Evolutionary conservation across 1,284 basidiomycete species (phyloP).

Genomic region (Erythrobasidium hasegawianum): DNA sequence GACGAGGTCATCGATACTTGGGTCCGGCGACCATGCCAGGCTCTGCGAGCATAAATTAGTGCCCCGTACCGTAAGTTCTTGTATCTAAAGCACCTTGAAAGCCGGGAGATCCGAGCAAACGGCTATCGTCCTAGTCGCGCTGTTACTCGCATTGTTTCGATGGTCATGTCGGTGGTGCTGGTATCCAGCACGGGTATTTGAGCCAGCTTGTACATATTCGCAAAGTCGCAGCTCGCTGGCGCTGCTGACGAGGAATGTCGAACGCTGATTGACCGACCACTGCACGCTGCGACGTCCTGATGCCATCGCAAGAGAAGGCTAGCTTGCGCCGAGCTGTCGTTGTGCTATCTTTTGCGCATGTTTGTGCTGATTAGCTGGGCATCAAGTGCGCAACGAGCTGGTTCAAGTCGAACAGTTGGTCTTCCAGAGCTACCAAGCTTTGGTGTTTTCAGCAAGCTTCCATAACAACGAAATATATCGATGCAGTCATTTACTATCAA

Average conservation of each 20-base stretch:
- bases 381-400: too few relatives aligned
- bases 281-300: constrained; percentile 1
- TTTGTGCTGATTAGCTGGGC: too few relatives aligned
- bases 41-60: constrained; percentile 24
- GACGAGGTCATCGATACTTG: constrained; percentile 34
- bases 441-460: too few relatives aligned
- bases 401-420: too few relatives aligned
- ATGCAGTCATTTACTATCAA: too few relatives aligned
- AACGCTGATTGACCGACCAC: constrained; percentile 8
- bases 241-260: constrained; percentile 38
- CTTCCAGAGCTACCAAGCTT: too few relatives aligned
- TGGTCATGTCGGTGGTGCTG: too few relatives aligned
- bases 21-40: constrained; percentile 41
- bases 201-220: constrained; percentile 22
- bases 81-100: constrained; percentile 14
- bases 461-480: too few relatives aligned
- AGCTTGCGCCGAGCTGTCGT: too few relatives aligned
- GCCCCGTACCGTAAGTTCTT: neutral
- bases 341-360: too few relatives aligned
- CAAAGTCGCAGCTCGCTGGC: constrained; percentile 39
- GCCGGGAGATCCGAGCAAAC: constrained; percentile 40
- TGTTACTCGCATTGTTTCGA: neutral
- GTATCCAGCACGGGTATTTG: neutral
- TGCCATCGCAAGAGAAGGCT: too few relatives aligned
- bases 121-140: constrained; percentile 33